Conservation (phyloP, 1,139 yeast genomes). For the Nakaseomyces sp. region DNA sequence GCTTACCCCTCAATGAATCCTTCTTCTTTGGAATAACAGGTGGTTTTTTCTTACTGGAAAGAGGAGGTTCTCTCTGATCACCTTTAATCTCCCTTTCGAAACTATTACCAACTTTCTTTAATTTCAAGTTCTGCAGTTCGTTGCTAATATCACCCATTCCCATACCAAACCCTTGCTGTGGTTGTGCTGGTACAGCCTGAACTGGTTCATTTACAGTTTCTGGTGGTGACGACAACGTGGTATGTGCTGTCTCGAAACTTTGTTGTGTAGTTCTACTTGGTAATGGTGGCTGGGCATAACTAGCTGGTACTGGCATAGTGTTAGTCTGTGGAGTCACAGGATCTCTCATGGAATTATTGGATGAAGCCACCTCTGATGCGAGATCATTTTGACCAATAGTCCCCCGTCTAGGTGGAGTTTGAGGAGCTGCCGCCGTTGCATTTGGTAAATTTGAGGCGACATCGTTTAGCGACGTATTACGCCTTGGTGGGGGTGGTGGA, state of each 20-base stretch:
- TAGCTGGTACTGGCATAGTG: not conserved
- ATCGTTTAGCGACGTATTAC: not conserved
- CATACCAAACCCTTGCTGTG: not conserved
- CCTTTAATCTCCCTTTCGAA: constrained; percentile 8
- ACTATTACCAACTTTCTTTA: constrained; percentile 11
- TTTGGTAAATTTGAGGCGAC: not conserved
- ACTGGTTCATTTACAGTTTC: not conserved
- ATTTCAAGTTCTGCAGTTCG: constrained; percentile 11
- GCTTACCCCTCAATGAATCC: constrained; percentile 3
- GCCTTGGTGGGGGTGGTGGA: not conserved
- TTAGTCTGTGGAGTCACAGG: not conserved
- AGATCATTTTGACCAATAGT: not conserved
- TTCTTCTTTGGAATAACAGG: constrained; percentile 11
- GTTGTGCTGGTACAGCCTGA: not conserved
- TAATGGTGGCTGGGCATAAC: not conserved
- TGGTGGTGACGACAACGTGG: not conserved
- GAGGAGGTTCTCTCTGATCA: constrained; percentile 10
- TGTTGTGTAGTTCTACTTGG: not conserved
- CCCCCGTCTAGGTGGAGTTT: not conserved
- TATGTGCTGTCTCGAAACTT: not conserved
- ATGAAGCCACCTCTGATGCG: not conserved
- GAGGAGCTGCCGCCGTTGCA: not conserved
- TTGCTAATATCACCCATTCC: not conserved
- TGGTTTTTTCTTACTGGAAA: constrained; percentile 14
- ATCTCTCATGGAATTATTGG: not conserved